A percentile compares a stretch with the other conserved stretches of the same genome.
These are phyloP conservation scores for Suhomyces kunorum DNA, from an alignment of 1,139 yeast genomes.

Conservation along the genomic window DNA sequence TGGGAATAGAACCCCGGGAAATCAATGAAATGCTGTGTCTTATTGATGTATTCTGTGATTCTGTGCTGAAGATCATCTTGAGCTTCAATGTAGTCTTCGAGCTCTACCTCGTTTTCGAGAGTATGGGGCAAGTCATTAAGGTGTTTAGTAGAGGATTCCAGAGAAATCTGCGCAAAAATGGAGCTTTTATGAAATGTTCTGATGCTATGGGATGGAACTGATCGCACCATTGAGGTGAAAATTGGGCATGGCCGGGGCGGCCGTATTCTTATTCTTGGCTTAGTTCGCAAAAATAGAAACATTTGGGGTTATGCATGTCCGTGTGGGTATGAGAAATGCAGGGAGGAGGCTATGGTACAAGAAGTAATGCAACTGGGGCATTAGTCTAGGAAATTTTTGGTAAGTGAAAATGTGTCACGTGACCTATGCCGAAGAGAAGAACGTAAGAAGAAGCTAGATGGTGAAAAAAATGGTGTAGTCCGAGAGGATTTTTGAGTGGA, in stretches of 20 bases:
- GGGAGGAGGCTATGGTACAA: not conserved
- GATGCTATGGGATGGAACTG: not conserved
- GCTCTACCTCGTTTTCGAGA: not conserved
- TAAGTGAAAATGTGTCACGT: not conserved
- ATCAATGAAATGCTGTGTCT: conserved; percentile 6
- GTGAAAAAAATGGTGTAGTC: no score
- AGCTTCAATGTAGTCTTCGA: conserved; percentile 5
- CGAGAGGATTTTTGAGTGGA: no score
- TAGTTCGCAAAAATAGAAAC: conserved; percentile 9
- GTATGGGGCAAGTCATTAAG: not conserved
- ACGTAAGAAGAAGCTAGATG: not conserved
- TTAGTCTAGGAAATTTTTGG: not conserved
- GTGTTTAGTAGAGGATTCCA: not conserved
- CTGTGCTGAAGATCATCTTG: conserved; percentile 4
- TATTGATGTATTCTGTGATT: conserved; percentile 4
- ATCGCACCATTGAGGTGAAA: conserved; percentile 1
- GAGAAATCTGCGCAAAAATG: not conserved
- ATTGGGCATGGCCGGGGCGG: not conserved
- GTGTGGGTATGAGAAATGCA: not conserved
- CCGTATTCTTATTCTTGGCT: conserved; percentile 14
- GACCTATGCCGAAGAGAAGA: no score
- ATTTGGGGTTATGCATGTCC: not conserved
- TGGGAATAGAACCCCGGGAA: not conserved
- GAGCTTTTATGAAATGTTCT: not conserved
- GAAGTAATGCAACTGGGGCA: no score